Evolutionary conservation across 768 basidiomycete genomes (phyloP), one percentile per base, ranked within the genome.

Genomic region (Exsudoporus frostii): DNA sequence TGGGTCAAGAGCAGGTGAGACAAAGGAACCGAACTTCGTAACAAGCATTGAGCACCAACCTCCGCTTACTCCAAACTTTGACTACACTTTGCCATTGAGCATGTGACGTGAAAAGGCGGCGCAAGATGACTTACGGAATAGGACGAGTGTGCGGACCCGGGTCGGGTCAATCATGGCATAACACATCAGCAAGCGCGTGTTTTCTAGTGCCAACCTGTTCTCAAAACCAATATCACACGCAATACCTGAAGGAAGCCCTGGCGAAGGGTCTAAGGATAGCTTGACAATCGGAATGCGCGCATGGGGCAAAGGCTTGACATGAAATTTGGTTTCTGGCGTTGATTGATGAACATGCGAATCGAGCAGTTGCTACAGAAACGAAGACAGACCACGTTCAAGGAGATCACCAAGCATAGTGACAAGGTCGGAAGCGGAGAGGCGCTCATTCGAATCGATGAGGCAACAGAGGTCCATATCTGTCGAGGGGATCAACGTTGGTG

Each of bases 261-360:
- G 85, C 3, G 90, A 90, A 17, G 92, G 90, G 67, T 92, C 87
- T 24, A 98, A 81, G 22, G 90, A 92, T 49, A 99, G 79, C 76
- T 99, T 99, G 66, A 99, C 92, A 67, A 99, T 99, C 32, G 96
- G 96, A 78, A 98, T 98, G 63, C 96, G 88, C 11, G 96, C 96
- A 73, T 94, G 90, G 10, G 96, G 95, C 22, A 99, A 77, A 11
- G 93, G 88, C 71, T 98, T 98, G 75, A 98, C 95, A 65, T 89
- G 85, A 67, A 96, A 95, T 69, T 94, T 94, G 34, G 93, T 95
- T 76, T 97, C 93, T 94, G 50, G 42, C 24, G 27, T 29, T 30
- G n/a, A 34, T n/a, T 6, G 30, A 43, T 57, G 48, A 64, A 58
- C 56, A 54, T 37, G 52, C 49, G 40, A 46, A 57, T 15, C 29